phyloP scores from a whole-genome alignment of 2,329 filamentous ascomycete species.

The Colletotrichum tofieldiae region DNA sequence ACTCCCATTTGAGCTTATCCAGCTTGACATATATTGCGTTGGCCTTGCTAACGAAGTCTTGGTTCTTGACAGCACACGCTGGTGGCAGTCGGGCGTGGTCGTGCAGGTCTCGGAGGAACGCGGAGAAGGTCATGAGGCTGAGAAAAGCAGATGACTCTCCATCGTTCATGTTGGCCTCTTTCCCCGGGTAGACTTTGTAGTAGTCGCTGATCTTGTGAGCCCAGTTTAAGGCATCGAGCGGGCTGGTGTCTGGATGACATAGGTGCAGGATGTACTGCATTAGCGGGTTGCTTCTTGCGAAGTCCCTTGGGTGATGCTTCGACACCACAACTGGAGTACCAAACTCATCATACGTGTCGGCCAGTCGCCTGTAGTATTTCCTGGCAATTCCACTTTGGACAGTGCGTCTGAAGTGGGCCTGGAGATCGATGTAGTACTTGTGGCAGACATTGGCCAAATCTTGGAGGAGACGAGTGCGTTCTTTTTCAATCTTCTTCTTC shows the following conservation, averaged over 20 bases:
- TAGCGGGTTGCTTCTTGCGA: slow-evolving; percentile 56
- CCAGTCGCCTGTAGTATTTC: slow-evolving; percentile 60
- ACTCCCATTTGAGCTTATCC: background rate
- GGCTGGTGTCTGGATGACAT: slow-evolving; percentile 56
- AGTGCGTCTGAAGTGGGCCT: slow-evolving; percentile 58
- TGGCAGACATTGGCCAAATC: slow-evolving; percentile 63
- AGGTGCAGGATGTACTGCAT: slow-evolving; percentile 62
- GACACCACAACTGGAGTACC: slow-evolving; percentile 56
- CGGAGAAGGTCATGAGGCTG: slow-evolving; percentile 56
- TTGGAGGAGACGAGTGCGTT: slow-evolving; percentile 56
- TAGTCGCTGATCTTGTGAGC: background rate
- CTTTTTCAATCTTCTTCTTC: slow-evolving; percentile 43
- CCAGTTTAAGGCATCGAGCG: background rate
- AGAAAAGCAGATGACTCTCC: slow-evolving; percentile 47
- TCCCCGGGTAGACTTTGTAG: background rate
- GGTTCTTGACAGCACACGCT: background rate
- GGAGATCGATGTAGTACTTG: slow-evolving; percentile 58
- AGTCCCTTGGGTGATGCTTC: slow-evolving; percentile 58
- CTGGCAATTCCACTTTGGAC: slow-evolving; percentile 53
- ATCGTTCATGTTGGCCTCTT: background rate
- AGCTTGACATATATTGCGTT: background rate
- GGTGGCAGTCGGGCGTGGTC: slow-evolving; percentile 46
- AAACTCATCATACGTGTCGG: slow-evolving; percentile 53
- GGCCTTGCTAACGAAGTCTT: slow-evolving; percentile 52
- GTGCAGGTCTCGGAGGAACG: slow-evolving; percentile 58